Evolutionary conservation across 805 yeast genomes (phyloP).

Genomic region (Jamesozyma rosinii): DNA sequence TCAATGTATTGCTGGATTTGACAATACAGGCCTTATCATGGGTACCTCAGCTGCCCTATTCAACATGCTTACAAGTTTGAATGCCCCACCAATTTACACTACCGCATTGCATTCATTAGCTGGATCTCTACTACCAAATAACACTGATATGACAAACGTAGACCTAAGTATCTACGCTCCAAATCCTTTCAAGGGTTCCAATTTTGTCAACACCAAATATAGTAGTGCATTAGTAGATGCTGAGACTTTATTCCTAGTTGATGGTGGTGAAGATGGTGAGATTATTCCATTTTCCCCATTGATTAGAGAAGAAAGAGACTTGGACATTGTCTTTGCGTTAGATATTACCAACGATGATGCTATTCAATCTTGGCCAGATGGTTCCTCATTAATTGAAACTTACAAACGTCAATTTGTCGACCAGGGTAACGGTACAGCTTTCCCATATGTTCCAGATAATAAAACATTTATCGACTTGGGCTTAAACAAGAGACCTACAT

Average conservation of each 20-base stretch:
- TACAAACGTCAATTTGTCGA: slow-evolving; percentile 53
- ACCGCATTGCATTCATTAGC: slow-evolving; percentile 33
- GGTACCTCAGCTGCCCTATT: slow-evolving; percentile 79
- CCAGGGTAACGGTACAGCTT: slow-evolving; percentile 47
- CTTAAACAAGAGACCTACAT: slow-evolving; percentile 60
- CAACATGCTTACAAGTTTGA: slow-evolving; percentile 49
- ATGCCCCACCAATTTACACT: slow-evolving; percentile 39
- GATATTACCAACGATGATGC: slow-evolving; percentile 63
- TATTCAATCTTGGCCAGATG: slow-evolving; percentile 51
- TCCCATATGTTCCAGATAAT: slow-evolving; percentile 73
- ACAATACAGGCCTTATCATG: slow-evolving; percentile 70
- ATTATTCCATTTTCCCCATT: slow-evolving; percentile 60
- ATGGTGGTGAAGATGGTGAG: slow-evolving; percentile 65
- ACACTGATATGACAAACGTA: not conserved
- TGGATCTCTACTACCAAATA: slow-evolving; percentile 32
- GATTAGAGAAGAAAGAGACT: slow-evolving; percentile 46
- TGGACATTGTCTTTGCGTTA: slow-evolving; percentile 56
- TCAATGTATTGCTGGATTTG: slow-evolving; percentile 58
- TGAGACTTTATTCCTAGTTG: slow-evolving; percentile 45
- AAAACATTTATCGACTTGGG: slow-evolving; percentile 50
- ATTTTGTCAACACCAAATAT: slow-evolving; percentile 26
- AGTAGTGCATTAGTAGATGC: slow-evolving; percentile 33
- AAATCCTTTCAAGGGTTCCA: slow-evolving; percentile 53
- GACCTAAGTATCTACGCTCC: slow-evolving; percentile 50
- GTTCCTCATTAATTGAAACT: slow-evolving; percentile 46